phyloP scores from a whole-genome alignment of 169 alveolate genomes.

The Babesia caballi region DNA sequence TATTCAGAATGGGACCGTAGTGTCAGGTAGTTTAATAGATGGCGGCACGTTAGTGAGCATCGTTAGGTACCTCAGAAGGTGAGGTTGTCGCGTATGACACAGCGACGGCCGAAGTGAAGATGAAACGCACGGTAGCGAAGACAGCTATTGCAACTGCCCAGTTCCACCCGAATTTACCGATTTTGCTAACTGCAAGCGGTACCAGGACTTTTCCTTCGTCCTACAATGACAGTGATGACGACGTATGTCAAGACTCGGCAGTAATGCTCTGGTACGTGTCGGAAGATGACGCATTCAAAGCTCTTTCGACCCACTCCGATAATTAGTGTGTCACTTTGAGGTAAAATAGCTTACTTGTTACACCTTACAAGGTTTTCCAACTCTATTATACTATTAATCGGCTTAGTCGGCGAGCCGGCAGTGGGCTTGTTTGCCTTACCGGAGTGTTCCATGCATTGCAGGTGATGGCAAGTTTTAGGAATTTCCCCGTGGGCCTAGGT shows the following conservation, averaged over 20 bases:
- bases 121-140: not conserved
- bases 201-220: not conserved
- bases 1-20: not conserved
- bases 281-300: too few relatives aligned
- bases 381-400: too few relatives aligned
- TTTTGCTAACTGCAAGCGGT: conserved; percentile 18
- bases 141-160: conserved; percentile 7
- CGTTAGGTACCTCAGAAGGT: conserved; percentile 18
- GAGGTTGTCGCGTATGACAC: not conserved
- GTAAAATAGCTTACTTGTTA: too few relatives aligned
- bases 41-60: not conserved
- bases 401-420: too few relatives aligned
- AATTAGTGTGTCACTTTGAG: too few relatives aligned
- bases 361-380: too few relatives aligned
- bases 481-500: too few relatives aligned
- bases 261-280: not conserved
- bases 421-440: too few relatives aligned
- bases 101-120: not conserved
- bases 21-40: conserved; percentile 31
- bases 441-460: too few relatives aligned
- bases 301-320: too few relatives aligned
- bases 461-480: too few relatives aligned
- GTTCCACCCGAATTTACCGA: conserved; percentile 2
- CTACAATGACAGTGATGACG: not conserved
- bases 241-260: not conserved